These are phyloP conservation scores for Cryptococcus maquisensis DNA, from an alignment of 1,284 basidiomycete species.

Conservation along the genomic window DNA sequence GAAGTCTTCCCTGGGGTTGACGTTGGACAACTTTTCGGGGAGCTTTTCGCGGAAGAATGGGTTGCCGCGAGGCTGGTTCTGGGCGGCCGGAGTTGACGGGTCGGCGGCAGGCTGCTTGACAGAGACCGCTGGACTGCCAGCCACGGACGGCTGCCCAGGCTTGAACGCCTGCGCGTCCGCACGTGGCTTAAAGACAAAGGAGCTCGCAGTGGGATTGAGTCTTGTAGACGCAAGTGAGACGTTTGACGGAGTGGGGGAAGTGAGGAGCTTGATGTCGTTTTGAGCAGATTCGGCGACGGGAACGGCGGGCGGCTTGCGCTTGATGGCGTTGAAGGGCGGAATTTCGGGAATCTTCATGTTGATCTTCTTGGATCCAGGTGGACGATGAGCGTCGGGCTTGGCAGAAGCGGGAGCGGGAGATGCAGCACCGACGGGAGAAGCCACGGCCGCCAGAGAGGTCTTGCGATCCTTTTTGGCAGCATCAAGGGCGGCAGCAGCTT, in stretches of 20 bases:
- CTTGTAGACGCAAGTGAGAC: conserved; percentile 45
- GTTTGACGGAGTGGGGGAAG: conserved; percentile 51
- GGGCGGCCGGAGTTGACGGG: conserved; percentile 43
- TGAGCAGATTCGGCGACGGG: conserved; percentile 38
- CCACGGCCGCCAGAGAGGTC: conserved; percentile 11
- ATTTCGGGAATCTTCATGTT: conserved; percentile 71
- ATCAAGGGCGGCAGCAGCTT: conserved; percentile 60
- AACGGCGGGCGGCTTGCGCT: conserved; percentile 40
- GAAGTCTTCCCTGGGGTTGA: conserved; percentile 88
- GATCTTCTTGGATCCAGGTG: conserved; percentile 44
- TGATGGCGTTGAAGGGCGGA: conserved; percentile 79
- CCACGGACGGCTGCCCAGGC: conserved; percentile 35
- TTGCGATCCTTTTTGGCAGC: conserved; percentile 51
- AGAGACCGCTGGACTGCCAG: conserved; percentile 24
- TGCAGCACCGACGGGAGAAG: conserved; percentile 13
- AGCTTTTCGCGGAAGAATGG: conserved; percentile 80
- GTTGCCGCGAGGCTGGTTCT: conserved; percentile 51
- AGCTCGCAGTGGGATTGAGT: conserved; percentile 71
- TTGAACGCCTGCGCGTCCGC: conserved; percentile 51
- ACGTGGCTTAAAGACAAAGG: conserved; percentile 62
- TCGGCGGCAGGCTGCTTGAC: conserved; percentile 21
- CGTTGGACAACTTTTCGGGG: conserved; percentile 64
- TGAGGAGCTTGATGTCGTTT: conserved; percentile 26
- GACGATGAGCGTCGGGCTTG: conserved; percentile 33
- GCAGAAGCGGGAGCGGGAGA: conserved; percentile 8